Evolutionary conservation across 2,329 filamentous ascomycete species (phyloP).

Genomic region (Alternaria gansuensis): DNA sequence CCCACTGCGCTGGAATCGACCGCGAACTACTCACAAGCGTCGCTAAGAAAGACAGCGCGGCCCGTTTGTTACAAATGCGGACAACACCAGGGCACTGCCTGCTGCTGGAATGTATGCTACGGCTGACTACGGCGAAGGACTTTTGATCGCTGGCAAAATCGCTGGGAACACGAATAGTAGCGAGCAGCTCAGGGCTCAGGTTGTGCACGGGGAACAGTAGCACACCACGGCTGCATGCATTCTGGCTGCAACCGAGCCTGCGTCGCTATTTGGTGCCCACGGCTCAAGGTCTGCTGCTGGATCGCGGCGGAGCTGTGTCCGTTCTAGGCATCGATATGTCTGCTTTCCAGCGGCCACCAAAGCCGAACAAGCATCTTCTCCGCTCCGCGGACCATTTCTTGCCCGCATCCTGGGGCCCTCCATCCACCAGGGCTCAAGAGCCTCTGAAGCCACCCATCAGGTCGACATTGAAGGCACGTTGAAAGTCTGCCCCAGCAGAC

Average conservation of each 20-base stretch:
- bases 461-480: slow-evolving; percentile 5
- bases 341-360: slow-evolving; percentile 23
- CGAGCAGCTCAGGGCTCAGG: slow-evolving; percentile 11
- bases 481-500: slow-evolving; percentile 7
- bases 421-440: not conserved
- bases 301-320: slow-evolving; percentile 21
- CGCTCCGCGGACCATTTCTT: slow-evolving; percentile 19
- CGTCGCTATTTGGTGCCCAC: slow-evolving; percentile 21
- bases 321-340: slow-evolving; percentile 17
- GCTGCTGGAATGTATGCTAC: slow-evolving; percentile 10
- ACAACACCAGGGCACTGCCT: slow-evolving; percentile 21
- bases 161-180: slow-evolving; percentile 17
- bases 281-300: slow-evolving; percentile 26
- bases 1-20: slow-evolving; percentile 42
- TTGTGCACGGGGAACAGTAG: slow-evolving; percentile 18
- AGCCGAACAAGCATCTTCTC: slow-evolving; percentile 14
- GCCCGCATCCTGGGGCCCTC: slow-evolving; percentile 16
- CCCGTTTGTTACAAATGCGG: slow-evolving; percentile 34
- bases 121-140: slow-evolving; percentile 22
- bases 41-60: slow-evolving; percentile 32
- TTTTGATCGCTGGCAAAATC: slow-evolving; percentile 8
- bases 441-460: slow-evolving; percentile 6
- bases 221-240: slow-evolving; percentile 28
- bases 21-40: slow-evolving; percentile 43
- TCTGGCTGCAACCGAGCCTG: slow-evolving; percentile 22